Conservation (phyloP, 768 basidiomycete species). For the Tephrocybe rancida region DNA sequence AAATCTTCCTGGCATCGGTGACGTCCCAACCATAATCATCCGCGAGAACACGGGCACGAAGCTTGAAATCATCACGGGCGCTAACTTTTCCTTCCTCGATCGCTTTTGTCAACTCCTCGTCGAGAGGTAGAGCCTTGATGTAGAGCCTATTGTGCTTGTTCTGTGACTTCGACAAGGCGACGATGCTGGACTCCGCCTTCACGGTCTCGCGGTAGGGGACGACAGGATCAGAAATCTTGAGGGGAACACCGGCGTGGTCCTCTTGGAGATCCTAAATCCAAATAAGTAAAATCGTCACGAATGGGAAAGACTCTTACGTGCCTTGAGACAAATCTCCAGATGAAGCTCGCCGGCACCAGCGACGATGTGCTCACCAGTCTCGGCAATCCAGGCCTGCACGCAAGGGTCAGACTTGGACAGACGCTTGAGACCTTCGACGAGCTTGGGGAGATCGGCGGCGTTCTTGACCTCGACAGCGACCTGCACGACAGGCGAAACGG, state of each 20-base stretch:
- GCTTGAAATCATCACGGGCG: slow-evolving; percentile 97
- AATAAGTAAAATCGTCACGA: not conserved
- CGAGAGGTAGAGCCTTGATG: slow-evolving; percentile 89
- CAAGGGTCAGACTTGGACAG: slow-evolving; percentile 99
- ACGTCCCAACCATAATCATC: slow-evolving; percentile 99
- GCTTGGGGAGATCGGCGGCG: slow-evolving; percentile 97
- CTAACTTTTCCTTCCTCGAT: slow-evolving; percentile 87
- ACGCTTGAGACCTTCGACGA: slow-evolving; percentile 99
- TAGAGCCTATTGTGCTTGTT: slow-evolving; percentile 99
- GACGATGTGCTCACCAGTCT: slow-evolving; percentile 97
- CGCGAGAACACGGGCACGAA: slow-evolving; percentile 92
- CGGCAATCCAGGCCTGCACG: slow-evolving; percentile 92
- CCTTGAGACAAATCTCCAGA: slow-evolving; percentile 99
- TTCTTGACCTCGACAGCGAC: slow-evolving; percentile 99
- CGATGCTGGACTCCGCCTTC: slow-evolving; percentile 92
- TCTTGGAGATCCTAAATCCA: slow-evolving; percentile 90
- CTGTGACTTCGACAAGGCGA: slow-evolving; percentile 98
- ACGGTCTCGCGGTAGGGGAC: slow-evolving; percentile 99
- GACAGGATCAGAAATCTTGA: slow-evolving; percentile 97
- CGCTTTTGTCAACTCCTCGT: slow-evolving; percentile 91
- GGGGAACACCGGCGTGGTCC: slow-evolving; percentile 98
- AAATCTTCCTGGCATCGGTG: slow-evolving; percentile 98
- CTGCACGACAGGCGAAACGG: slow-evolving; percentile 98
- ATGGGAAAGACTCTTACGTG: slow-evolving; percentile 23
- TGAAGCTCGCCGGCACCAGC: slow-evolving; percentile 99